Evolutionary conservation across 2,329 filamentous ascomycete species (phyloP).

Genomic region (Cladophialophora bantiana): DNA sequence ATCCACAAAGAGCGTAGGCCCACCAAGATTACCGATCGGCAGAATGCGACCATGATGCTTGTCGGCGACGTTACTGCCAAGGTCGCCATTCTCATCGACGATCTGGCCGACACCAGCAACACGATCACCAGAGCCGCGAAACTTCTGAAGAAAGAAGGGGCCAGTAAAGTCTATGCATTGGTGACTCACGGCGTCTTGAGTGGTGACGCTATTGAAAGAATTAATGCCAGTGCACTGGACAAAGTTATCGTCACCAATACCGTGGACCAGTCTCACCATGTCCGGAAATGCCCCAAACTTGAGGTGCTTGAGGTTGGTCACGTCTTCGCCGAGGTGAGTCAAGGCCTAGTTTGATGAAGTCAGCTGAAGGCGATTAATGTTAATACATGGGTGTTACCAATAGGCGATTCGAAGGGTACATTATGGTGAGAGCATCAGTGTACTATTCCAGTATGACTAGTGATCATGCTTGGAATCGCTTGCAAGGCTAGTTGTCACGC

Average conservation of each 20-base stretch:
- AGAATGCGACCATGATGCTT: conserved; percentile 87
- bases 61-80: conserved; percentile 84
- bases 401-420: conserved; percentile 91
- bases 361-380: neutral
- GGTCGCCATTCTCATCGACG: conserved; percentile 89
- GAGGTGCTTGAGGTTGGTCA: conserved; percentile 88
- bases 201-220: conserved; percentile 90
- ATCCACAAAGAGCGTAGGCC: conserved; percentile 98
- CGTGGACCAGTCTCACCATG: conserved; percentile 85
- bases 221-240: conserved; percentile 91
- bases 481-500: neutral
- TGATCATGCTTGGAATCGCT: neutral
- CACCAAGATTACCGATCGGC: conserved; percentile 83
- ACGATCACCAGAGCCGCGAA: conserved; percentile 97
- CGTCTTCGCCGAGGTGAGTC: conserved; percentile 82
- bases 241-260: conserved; percentile 96
- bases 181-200: conserved; percentile 95
- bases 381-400: neutral
- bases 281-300: conserved; percentile 79
- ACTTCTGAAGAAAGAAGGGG: conserved; percentile 90
- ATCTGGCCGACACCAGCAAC: conserved; percentile 94
- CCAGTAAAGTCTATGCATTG: conserved; percentile 87
- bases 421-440: conserved; percentile 96
- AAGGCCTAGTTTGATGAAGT: conserved; percentile 6
- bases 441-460: conserved; percentile 85